phyloP scores from a whole-genome alignment of 371 early-diverging fungal genomes.

The Mortierella sp. region DNA sequence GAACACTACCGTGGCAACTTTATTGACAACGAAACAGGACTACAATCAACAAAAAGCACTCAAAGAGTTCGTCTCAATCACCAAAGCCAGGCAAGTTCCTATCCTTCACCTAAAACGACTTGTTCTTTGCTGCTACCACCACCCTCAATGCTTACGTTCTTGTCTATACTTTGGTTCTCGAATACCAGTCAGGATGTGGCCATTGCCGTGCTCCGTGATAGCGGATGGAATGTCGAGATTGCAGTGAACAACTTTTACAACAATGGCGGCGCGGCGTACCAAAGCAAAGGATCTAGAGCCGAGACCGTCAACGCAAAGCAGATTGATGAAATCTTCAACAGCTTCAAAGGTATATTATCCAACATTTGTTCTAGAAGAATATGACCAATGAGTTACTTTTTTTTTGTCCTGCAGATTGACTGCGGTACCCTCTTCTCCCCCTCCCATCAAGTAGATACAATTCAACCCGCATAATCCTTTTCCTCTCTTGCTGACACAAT shows the following conservation, averaged over 20 bases:
- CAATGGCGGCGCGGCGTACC: slow-evolving; percentile 24
- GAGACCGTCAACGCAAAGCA: slow-evolving; percentile 28
- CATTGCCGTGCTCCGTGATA: slow-evolving; percentile 58
- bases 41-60: slow-evolving; percentile 27
- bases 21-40: slow-evolving; percentile 15
- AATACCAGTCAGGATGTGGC: slow-evolving; percentile 67
- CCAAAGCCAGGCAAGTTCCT: slow-evolving; percentile 34
- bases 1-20: too few relatives aligned
- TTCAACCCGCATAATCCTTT: too few relatives aligned
- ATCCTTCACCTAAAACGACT: neutral
- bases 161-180: too few relatives aligned
- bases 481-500: neutral
- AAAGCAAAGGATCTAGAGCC: slow-evolving; percentile 6
- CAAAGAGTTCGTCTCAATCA: slow-evolving; percentile 36
- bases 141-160: too few relatives aligned
- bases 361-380: too few relatives aligned
- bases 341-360: slow-evolving; percentile 74
- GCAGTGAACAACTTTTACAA: slow-evolving; percentile 75
- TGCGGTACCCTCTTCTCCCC: neutral
- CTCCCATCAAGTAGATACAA: neutral
- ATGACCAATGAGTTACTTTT: too few relatives aligned
- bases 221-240: slow-evolving; percentile 72
- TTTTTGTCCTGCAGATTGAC: too few relatives aligned
- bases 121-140: slow-evolving; percentile 7
- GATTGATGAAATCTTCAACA: slow-evolving; percentile 67